Percentiles rank a stretch among this genome's conserved stretches.
Evolutionary conservation across 2,329 filamentous ascomycete species (phyloP).

Genomic region (Exophiala sp.): DNA sequence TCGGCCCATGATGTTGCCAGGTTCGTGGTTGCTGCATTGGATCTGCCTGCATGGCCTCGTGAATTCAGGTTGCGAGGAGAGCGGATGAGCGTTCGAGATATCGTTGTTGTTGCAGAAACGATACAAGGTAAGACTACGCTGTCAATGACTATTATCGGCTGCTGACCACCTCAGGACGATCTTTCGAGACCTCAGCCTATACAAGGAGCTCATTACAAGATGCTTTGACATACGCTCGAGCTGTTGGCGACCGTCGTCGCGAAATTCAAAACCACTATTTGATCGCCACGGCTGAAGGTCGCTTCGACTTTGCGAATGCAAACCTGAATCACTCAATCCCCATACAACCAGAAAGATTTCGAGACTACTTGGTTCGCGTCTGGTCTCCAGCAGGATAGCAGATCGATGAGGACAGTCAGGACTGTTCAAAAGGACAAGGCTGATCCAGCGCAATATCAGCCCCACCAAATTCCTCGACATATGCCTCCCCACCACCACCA

Average conservation of each 20-base stretch:
- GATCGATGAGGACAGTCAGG: not conserved
- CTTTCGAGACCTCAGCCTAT: slow-evolving; percentile 30
- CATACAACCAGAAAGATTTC: slow-evolving; percentile 51
- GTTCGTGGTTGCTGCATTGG: slow-evolving; percentile 65
- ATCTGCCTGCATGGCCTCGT: slow-evolving; percentile 62
- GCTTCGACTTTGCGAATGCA: slow-evolving; percentile 61
- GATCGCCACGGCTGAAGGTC: slow-evolving; percentile 64
- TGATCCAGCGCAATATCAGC: not conserved
- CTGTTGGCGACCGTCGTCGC: slow-evolving; percentile 35
- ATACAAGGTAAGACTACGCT: slow-evolving; percentile 34
- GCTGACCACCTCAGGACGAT: slow-evolving; percentile 19
- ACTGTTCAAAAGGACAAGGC: not conserved
- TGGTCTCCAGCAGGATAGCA: slow-evolving; percentile 36
- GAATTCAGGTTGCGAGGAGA: slow-evolving; percentile 70
- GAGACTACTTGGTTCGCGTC: slow-evolving; percentile 52
- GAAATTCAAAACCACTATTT: slow-evolving; percentile 55
- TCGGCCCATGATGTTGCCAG: slow-evolving; percentile 66
- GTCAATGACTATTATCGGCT: slow-evolving; percentile 3
- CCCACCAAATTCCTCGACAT: not conserved
- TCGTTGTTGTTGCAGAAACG: slow-evolving; percentile 57
- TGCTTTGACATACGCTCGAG: slow-evolving; percentile 29
- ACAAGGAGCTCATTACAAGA: slow-evolving; percentile 29
- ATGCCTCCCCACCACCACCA: not conserved
- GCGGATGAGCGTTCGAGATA: slow-evolving; percentile 56
- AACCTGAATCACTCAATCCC: slow-evolving; percentile 57